phyloP scores from a whole-genome alignment of 2,329 filamentous ascomycete genomes.

The Elsinoe necatrix region DNA sequence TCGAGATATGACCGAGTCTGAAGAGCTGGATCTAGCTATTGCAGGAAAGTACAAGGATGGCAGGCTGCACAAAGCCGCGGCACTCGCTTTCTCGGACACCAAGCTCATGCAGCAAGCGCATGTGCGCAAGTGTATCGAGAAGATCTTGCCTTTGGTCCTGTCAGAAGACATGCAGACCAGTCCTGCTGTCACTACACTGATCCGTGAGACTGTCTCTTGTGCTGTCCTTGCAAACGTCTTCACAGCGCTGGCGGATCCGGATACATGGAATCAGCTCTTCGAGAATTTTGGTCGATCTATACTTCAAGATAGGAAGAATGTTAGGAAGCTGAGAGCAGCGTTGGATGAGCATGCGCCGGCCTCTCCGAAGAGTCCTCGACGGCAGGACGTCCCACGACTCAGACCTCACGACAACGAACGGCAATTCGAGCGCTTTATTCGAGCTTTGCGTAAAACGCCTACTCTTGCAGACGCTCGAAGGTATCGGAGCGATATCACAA shows the following conservation, averaged over 20 bases:
- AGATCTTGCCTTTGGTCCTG: constrained; percentile 65
- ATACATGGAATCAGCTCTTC: constrained; percentile 96
- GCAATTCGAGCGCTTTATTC: constrained; percentile 88
- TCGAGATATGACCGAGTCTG: constrained; percentile 85
- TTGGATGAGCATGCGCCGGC: constrained; percentile 88
- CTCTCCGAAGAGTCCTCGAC: constrained; percentile 56
- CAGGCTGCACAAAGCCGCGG: constrained; percentile 77
- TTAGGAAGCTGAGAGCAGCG: constrained; percentile 81
- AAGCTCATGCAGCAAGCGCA: constrained; percentile 84
- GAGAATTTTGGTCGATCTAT: constrained; percentile 67
- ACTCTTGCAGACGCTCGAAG: constrained; percentile 88
- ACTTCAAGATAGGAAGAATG: constrained; percentile 90
- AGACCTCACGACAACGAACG: constrained; percentile 75
- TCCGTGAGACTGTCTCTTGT: constrained; percentile 86
- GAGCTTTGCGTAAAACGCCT: constrained; percentile 77
- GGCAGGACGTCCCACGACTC: constrained; percentile 70
- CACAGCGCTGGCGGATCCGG: constrained; percentile 74
- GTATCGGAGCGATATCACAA: constrained; percentile 85
- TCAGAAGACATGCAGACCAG: constrained; percentile 68
- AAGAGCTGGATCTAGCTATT: constrained; percentile 90
- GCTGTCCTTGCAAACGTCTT: constrained; percentile 79
- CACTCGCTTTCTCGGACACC: constrained; percentile 72
- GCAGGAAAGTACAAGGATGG: constrained; percentile 89
- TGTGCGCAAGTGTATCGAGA: constrained; percentile 63
- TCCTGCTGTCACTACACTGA: constrained; percentile 66